phyloP scores from a whole-genome alignment of 768 basidiomycete species.

The Leucocoprinus birnbaumii region DNA sequence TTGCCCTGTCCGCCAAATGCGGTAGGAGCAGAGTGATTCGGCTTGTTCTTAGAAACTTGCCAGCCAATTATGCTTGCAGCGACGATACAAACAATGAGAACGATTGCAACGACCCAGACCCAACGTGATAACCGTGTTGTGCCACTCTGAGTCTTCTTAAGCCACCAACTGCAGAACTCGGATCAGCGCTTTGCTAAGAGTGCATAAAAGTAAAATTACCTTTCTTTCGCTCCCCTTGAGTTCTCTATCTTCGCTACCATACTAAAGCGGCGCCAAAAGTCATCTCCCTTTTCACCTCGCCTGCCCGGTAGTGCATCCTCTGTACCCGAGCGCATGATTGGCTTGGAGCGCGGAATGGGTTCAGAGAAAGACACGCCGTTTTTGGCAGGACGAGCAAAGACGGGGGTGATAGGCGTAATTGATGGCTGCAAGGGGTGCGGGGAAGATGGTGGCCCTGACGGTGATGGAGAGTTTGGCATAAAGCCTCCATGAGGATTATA shows the following conservation, averaged over 20 bases:
- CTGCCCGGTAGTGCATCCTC: constrained; percentile 68
- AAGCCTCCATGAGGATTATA: not conserved
- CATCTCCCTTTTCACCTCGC: constrained; percentile 73
- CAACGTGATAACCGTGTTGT: constrained; percentile 53
- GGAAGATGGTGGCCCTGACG: constrained; percentile 29
- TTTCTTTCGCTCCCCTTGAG: constrained; percentile 39
- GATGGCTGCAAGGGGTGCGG: constrained; percentile 79
- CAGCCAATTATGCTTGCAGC: constrained; percentile 59
- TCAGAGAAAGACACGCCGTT: constrained; percentile 42
- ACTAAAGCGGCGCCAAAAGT: constrained; percentile 86
- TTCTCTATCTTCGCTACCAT: constrained; percentile 75
- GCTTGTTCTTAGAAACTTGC: constrained; percentile 50
- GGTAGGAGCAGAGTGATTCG: constrained; percentile 50
- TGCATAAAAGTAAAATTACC: constrained; percentile 24
- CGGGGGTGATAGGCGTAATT: constrained; percentile 75
- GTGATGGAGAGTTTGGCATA: constrained; percentile 3
- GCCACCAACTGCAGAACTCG: constrained; percentile 50
- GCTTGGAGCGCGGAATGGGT: constrained; percentile 26
- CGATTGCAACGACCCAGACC: constrained; percentile 68
- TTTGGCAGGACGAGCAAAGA: constrained; percentile 60
- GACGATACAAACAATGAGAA: constrained; percentile 50
- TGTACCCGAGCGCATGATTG: constrained; percentile 64
- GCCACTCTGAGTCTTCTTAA: constrained; percentile 58
- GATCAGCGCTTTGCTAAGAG: not conserved
- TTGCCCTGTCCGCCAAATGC: constrained; percentile 9